Evolutionary conservation across 768 basidiomycete species (phyloP), one percentile per base, ranked within the genome.

Genomic region (Trametes gibbosa): DNA sequence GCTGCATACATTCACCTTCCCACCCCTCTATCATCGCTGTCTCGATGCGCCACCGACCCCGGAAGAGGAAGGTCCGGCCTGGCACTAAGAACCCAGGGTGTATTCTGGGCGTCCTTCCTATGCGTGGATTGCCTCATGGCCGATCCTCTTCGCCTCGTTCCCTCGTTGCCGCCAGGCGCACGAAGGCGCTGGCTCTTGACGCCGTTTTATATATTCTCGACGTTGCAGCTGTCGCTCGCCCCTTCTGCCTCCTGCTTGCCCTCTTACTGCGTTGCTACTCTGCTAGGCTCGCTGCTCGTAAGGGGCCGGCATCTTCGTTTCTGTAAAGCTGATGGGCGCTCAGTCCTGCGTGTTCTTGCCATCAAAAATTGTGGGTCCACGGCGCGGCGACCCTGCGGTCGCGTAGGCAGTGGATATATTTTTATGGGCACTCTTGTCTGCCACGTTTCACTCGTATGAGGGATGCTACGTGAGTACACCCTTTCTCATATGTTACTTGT

Each of bases 91-190:
- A 60, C 47, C 41, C 17, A 8, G 24, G n/a, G 17, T n/a, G 52
- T 60, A 60, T 60, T 54, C 40, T 50, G 53, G 25, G 55, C 35
- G 47, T 19, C n/a, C 25, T 42, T 29, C 39, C 25, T 23, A 21
- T 43, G 48, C 53, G 27, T 37, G 53, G 48, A 21, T 35, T 32
- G 53, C 59, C 59, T 60, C 59, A 60, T 60, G 59, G 48, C 39
- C 47, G 47, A 54, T 43, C 51, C 43, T 48, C 37, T 9, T 50
- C 47, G 52, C 53, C 59, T 43, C 59, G 47, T 48, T 53, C 47
- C 58, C 58, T 59, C 51, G 53, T 60, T 60, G 59, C 40, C 47
- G 47, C 59, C 40, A 43, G 52, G 40, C 37, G 37, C 46, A 40
- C 32, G 21, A 45, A 46, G 47, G 58, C 59, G 59, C 59, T 13